Percentiles rank a stretch among this genome's conserved stretches.
Evolutionary conservation across 805 yeast species (phyloP).

Genomic region (Metschnikowia drakensbergensis): DNA sequence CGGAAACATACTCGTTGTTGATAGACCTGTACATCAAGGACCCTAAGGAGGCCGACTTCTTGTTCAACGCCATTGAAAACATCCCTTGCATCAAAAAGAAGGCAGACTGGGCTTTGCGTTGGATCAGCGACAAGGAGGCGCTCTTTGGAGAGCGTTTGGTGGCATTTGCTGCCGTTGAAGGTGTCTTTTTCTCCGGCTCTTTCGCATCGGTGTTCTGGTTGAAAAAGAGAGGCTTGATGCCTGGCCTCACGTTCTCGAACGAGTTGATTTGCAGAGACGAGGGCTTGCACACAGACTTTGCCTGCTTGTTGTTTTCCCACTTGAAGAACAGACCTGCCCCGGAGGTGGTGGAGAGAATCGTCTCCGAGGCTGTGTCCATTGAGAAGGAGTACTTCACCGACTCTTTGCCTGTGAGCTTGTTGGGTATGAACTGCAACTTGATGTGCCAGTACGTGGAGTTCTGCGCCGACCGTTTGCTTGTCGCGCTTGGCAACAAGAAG

Average conservation of each 20-base stretch:
- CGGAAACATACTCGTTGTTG: slow-evolving; percentile 92
- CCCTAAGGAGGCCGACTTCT: slow-evolving; percentile 84
- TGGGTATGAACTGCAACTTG: slow-evolving; percentile 90
- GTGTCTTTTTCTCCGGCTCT: slow-evolving; percentile 97
- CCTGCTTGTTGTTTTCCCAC: slow-evolving; percentile 91
- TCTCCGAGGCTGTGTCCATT: slow-evolving; percentile 91
- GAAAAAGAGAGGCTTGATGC: slow-evolving; percentile 98
- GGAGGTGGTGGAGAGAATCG: slow-evolving; percentile 74
- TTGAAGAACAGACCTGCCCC: slow-evolving; percentile 83
- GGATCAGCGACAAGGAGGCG: slow-evolving; percentile 88
- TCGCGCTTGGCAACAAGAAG: slow-evolving; percentile 89
- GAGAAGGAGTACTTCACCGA: slow-evolving; percentile 68
- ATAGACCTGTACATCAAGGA: slow-evolving; percentile 96
- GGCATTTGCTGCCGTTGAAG: slow-evolving; percentile 98
- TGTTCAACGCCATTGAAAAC: slow-evolving; percentile 93
- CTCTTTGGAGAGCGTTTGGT: slow-evolving; percentile 93
- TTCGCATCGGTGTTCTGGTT: slow-evolving; percentile 98
- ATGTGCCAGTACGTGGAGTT: slow-evolving; percentile 99
- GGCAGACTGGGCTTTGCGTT: slow-evolving; percentile 98
- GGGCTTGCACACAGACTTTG: slow-evolving; percentile 98
- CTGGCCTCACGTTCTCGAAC: slow-evolving; percentile 96
- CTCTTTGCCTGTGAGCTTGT: slow-evolving; percentile 86
- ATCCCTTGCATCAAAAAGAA: slow-evolving; percentile 95
- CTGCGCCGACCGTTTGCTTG: slow-evolving; percentile 91
- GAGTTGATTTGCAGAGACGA: slow-evolving; percentile 98